Base-by-base conservation (phyloP, 352 stramenopile genomes). In the Globisporangium viniferum region DNA sequence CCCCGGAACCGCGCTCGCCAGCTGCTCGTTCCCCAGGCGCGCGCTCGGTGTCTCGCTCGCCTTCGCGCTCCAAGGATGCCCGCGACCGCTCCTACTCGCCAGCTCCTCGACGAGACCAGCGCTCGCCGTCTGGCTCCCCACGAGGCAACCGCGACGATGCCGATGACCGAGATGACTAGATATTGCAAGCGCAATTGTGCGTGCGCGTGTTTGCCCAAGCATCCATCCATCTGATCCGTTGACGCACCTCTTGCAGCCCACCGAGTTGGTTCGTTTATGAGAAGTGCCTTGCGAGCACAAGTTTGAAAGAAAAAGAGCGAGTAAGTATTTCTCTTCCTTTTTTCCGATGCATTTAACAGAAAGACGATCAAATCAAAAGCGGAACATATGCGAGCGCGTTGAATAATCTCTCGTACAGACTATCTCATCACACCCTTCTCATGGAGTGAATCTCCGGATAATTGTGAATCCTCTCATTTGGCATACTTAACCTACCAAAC, bases 91-190 rank as follows among this genome's bases (percentile, higher is more conserved):
- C 83, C 65, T 78, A 63, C 68, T 91, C 84, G 24, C 70, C 74
- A 15, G 41, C 61, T 3, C 62, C 67, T 44, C 76, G 75, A 69
- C 72, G 80, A 70, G 74, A 86, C 48, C 70, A 67, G 48, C 81
- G 78, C n/a, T 92, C 82, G 65, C 84, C 84, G 9, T 89, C 78
- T 29, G 78, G 77, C 31, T 89, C 80, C 10, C 81, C 84, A 8
- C 77, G 71, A 53, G 75, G 72, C 56, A 72, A 67, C 33, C 73
- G 67, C 59, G 72, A 73, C 59, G 72, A 73, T 41, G 67, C 71
- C 18, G 70, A 80, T 29, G 71, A 67, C 12, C 76, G 73, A 36
- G 79, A 90, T 64, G 61, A 72, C 46, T 73, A 68, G 35, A 44
- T 20, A n/a, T 7, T 20, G 1, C 31, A 60, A 5, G 20, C 39